A percentile compares a stretch with the other conserved stretches of the same genome.
Conservation (phyloP, 1,139 yeast species). For the Pichia terricola region DNA sequence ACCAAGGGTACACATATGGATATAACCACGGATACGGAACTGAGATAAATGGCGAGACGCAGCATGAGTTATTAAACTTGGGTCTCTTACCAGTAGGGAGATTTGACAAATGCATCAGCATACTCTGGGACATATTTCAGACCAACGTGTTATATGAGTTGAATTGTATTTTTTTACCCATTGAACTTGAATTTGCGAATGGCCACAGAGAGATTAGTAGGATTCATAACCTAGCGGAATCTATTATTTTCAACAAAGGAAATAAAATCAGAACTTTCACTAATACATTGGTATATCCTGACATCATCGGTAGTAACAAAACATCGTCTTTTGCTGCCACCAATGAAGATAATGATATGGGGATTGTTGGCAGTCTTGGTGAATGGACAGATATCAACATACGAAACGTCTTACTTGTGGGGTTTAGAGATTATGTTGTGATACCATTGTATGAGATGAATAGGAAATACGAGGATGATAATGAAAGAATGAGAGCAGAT, state of each 20-base stretch:
- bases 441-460: slow-evolving; percentile 37
- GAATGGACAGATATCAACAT: slow-evolving; percentile 14
- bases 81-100: slow-evolving; percentile 11
- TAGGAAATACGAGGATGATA: slow-evolving; percentile 18
- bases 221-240: slow-evolving; percentile 6
- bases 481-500: neutral
- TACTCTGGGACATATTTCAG: slow-evolving; percentile 49
- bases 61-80: neutral
- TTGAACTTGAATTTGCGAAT: slow-evolving; percentile 35
- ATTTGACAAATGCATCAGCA: slow-evolving; percentile 27
- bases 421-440: slow-evolving; percentile 42
- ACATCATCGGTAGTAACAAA: slow-evolving; percentile 3
- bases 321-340: neutral
- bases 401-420: slow-evolving; percentile 25
- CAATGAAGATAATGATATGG: neutral
- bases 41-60: neutral
- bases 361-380: slow-evolving; percentile 11
- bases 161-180: slow-evolving; percentile 50
- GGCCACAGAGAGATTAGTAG: slow-evolving; percentile 7
- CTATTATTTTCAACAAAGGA: slow-evolving; percentile 8
- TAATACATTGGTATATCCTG: slow-evolving; percentile 10
- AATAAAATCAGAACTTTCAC: slow-evolving; percentile 9
- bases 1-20: neutral
- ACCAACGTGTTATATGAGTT: slow-evolving; percentile 45
- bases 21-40: neutral